A percentile compares a stretch with the other conserved stretches of the same genome.
phyloP scores from a whole-genome alignment of 78 protist species.

The Trichosphaerium sp. region DNA sequence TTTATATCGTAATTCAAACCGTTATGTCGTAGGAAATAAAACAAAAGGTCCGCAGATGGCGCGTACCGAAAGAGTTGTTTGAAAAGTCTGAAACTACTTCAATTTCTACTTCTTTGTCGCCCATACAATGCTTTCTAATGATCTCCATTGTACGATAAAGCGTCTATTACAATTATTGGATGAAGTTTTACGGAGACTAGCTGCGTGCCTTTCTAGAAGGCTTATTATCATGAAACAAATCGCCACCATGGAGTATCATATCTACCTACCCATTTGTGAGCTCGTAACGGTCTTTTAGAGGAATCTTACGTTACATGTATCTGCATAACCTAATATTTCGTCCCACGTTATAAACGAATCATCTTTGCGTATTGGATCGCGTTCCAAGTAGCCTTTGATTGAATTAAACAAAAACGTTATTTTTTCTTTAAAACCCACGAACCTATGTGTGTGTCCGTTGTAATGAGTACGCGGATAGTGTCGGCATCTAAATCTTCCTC shows the following conservation, averaged over 20 bases:
- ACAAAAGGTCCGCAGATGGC: neutral
- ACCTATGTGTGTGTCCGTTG: conserved; percentile 87
- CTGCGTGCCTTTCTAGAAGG: conserved; percentile 86
- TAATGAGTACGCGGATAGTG: too few relatives aligned
- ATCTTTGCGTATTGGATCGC: conserved; percentile 60
- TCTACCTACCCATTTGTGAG: conserved; percentile 68
- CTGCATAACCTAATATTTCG: too few relatives aligned
- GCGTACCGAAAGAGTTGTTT: conserved; percentile 7
- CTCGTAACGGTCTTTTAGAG: too few relatives aligned
- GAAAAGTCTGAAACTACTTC: conserved; percentile 39
- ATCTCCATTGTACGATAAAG: conserved; percentile 63
- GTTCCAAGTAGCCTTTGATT: conserved; percentile 55
- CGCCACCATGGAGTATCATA: conserved; percentile 93
- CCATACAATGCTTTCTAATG: conserved; percentile 75
- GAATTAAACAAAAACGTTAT: too few relatives aligned
- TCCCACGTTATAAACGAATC: conserved; percentile 76
- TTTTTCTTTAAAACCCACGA: too few relatives aligned
- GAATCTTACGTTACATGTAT: too few relatives aligned
- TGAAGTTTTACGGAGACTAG: neutral
- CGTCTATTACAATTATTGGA: neutral
- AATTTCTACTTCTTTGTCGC: conserved; percentile 42
- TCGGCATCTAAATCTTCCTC: too few relatives aligned
- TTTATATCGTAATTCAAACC: neutral
- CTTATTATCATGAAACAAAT: conserved; percentile 94
- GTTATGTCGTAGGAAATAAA: neutral